These are phyloP conservation scores for Aspergillus hiratsukae DNA, from an alignment of 2,329 filamentous ascomycete genomes.

Conservation along the genomic window DNA sequence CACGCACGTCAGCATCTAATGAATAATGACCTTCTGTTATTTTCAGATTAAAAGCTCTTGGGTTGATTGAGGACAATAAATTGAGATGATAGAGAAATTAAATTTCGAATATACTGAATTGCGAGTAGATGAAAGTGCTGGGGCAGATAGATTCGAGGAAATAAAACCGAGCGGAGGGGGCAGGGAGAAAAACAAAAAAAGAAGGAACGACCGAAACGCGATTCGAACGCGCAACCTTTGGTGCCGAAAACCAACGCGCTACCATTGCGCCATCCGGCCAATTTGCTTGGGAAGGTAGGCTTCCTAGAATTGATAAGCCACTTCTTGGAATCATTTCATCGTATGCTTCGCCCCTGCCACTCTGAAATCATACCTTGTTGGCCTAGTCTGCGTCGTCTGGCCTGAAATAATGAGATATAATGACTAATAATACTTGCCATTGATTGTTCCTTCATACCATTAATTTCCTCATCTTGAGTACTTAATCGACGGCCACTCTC, in stretches of 20 bases:
- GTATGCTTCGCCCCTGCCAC: not conserved
- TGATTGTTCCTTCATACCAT: too few relatives aligned
- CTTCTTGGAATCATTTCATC: fast-evolving
- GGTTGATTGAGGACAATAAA: not conserved
- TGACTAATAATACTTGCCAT: too few relatives aligned
- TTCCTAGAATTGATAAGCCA: too few relatives aligned
- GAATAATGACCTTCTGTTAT: not conserved
- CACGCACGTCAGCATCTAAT: not conserved
- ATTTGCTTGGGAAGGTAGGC: not conserved
- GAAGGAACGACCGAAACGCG: slow-evolving; percentile 7
- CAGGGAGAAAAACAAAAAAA: not conserved
- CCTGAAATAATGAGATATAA: not conserved
- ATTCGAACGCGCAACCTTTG: slow-evolving; percentile 8
- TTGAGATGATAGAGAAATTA: not conserved
- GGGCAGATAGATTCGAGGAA: not conserved
- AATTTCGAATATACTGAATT: not conserved
- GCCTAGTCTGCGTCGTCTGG: not conserved
- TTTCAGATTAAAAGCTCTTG: not conserved
- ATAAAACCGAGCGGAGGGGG: not conserved
- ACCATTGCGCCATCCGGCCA: slow-evolving; percentile 11
- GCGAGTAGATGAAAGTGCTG: too few relatives aligned
- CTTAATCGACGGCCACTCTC: not conserved
- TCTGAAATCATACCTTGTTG: not conserved
- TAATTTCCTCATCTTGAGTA: not conserved
- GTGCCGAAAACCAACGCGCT: slow-evolving; percentile 13